phyloP scores from a whole-genome alignment of 495 filamentous ascomycete species.

The Penicillium fimorum region DNA sequence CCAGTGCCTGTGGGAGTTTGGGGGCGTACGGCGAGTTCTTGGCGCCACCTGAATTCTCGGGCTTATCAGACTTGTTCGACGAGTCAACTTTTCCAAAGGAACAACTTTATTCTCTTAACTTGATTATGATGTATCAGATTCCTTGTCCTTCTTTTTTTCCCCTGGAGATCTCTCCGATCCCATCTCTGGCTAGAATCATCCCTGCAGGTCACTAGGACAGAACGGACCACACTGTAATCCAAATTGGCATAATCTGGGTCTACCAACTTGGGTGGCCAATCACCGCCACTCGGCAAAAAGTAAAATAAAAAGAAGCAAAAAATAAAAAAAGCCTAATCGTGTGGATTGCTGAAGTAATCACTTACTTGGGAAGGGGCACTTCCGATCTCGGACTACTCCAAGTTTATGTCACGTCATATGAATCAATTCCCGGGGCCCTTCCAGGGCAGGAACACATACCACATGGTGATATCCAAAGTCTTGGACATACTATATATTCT shows the following conservation, averaged over 20 bases:
- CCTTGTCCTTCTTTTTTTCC: background rate
- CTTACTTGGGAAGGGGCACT: background rate
- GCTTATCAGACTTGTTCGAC: background rate
- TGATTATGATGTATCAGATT: background rate
- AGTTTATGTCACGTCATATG: background rate
- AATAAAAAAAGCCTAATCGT: conserved; percentile 2
- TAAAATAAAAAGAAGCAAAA: background rate
- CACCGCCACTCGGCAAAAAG: background rate
- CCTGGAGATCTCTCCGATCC: conserved; percentile 5
- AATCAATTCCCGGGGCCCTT: too few relatives aligned
- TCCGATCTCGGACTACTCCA: background rate
- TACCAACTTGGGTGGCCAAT: background rate
- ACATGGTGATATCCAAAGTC: background rate
- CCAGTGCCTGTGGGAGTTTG: background rate
- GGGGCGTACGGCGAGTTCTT: conserved; percentile 3
- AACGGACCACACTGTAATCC: background rate
- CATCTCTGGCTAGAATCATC: conserved; percentile 4
- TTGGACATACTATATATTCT: background rate
- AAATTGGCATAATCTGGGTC: background rate
- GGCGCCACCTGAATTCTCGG: background rate
- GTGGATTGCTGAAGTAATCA: conserved; percentile 4
- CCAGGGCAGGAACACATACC: background rate
- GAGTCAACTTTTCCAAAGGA: background rate
- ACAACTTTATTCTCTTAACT: too few relatives aligned
- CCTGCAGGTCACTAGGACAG: conserved; percentile 5